Base-by-base conservation (phyloP, 2,329 filamentous ascomycete genomes). In the Colletotrichum sp. region DNA sequence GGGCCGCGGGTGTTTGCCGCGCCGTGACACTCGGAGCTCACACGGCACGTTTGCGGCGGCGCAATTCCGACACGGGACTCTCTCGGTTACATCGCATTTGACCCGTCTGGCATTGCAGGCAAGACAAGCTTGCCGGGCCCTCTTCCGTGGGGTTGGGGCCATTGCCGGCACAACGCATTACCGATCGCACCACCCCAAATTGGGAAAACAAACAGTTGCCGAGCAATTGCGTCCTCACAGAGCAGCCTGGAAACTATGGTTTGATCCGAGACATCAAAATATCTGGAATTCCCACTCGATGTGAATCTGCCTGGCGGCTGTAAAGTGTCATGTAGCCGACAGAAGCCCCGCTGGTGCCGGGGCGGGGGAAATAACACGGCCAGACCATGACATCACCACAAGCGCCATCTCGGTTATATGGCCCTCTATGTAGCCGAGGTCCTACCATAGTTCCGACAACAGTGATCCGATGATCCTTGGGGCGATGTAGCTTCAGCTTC, bases 61-160 rank as follows among this genome's bases (percentile, higher is more conserved):
- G 69, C 83, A 85, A 34, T 85, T 84, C 25, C 79, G 74, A 76
- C 83, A 85, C 15, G 83, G 83, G 52, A 82, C 79, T 22, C 72
- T 74, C 71, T 84, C 82, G 30, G 79, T 84, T 60, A 84, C 83
- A 77, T 85, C 81, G 79, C 83, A 85, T n/a, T 80, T 80, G 57
- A 85, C 82, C 13, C 83, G 80, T 11, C 83, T 80, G 44, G 79
- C 74, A 77, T 85, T 84, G 79, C 83, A 85, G 61, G 81, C 78
- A 60, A 82, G 81, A 72, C 83, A 84, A 25, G 83, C 83, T 68
- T 83, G 83, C 70, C 83, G 84, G 8, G 83, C 83, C 32, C 83
- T 80, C 32, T 80, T 80, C 68, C 82, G 81, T 22, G 27, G 27
- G 25, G 39, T 64, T 30, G 71, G 70, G 3, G 61, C 30, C 69